Evolutionary conservation across 2,329 filamentous ascomycete genomes (phyloP), one percentile per base, ranked within the genome.

Genomic region (Fusarium multiceps): DNA sequence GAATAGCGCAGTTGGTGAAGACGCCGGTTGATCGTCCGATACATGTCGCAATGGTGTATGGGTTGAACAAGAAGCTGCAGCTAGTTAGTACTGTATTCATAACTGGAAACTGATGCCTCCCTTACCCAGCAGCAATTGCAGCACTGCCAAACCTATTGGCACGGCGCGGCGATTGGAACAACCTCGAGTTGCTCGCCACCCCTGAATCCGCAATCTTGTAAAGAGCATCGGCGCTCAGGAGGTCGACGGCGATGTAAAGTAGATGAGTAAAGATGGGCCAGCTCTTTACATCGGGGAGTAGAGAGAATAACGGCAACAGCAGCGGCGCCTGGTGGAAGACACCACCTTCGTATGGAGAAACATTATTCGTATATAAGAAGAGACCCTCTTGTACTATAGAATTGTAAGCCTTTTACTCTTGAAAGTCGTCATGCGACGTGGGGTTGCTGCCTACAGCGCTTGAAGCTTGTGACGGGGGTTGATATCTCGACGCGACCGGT

Each of bases 391-490:
- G 95, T 58, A 71, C 68, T 75, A 58, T n/a, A 28, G 20, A n/a
- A 14, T 32, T 59, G 59, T 68, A 42, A 71, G 66, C 30, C 7
- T 47, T 23, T 8, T 28, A 28, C 25, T 18, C 13, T 13, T 16
- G 8, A 13, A 25, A 47, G 27, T 46, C 34, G 42, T 7, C 21
- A 48, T 47, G 23, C 32, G 50, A 25, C 32, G 28, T 43, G 50
- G 50, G 46, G 37, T 49, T 45, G 27, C 7, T 43, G 81, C 91
- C 80, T 86, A 97, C 94, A 85, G 88, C 96, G 89, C 85, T 98
- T 98, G 88, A 98, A 99, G 87, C 95, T 97, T 74, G 93, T 98
- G 48, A 98, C 92, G 41, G 96, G 95, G 23, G 96, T 99, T 46
- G 96, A 98, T 76, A 99, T 92, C 85, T 99, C 96, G 75, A 98